Evolutionary conservation across 371 early-diverging fungal genomes (phyloP).

Genomic region (Mortierella sp.): DNA sequence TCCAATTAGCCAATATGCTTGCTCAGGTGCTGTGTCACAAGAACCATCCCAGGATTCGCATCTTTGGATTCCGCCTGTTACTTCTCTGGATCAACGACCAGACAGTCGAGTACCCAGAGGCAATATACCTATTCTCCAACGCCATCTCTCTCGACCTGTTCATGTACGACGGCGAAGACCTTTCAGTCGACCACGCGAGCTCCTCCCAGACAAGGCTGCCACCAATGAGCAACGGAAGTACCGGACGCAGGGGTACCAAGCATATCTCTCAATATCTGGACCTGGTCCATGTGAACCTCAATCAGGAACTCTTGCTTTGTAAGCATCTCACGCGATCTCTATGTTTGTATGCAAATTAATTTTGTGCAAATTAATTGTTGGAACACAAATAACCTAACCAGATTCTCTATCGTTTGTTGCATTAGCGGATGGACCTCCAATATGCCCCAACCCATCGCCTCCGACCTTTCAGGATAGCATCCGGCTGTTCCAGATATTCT

Average conservation of each 20-base stretch:
- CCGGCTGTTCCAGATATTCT: conserved; percentile 68
- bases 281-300: conserved; percentile 39
- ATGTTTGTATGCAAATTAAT: background rate
- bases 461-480: conserved; percentile 72
- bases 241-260: conserved; percentile 36
- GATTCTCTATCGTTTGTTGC: background rate
- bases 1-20: conserved; percentile 61
- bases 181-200: conserved; percentile 52
- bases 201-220: conserved; percentile 38
- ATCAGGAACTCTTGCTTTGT: conserved; percentile 57
- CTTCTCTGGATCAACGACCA: conserved; percentile 80
- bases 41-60: conserved; percentile 79
- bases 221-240: conserved; percentile 24
- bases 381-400: too few relatives aligned
- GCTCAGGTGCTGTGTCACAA: conserved; percentile 68
- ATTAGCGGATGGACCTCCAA: conserved; percentile 65
- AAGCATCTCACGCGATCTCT: conserved; percentile 17
- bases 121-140: conserved; percentile 72
- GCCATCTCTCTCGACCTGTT: conserved; percentile 77
- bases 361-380: background rate
- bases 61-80: conserved; percentile 82
- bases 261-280: conserved; percentile 34
- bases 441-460: conserved; percentile 69
- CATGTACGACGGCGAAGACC: conserved; percentile 70
- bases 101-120: conserved; percentile 72